Conservation (phyloP, 179 eudicot species). For the Kewa caespitosa region DNA sequence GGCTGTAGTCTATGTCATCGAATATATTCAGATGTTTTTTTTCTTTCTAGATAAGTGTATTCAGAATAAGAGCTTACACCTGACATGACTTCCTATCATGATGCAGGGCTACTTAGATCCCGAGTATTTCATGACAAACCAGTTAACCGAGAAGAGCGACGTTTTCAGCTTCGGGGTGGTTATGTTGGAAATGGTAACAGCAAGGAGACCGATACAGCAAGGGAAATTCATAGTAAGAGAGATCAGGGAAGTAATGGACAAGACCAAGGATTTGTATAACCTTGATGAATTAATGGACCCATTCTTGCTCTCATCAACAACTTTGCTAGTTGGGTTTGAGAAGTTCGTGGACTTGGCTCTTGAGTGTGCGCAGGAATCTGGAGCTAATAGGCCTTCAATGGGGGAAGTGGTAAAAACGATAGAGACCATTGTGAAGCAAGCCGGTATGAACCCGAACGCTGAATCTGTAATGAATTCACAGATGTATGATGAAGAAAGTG, state of each 20-base stretch:
- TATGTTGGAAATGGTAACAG: constrained; percentile 48
- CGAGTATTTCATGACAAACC: constrained; percentile 48
- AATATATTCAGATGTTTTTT: no score
- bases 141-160: constrained; percentile 51
- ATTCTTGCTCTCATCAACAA: constrained; percentile 26
- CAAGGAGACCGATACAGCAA: constrained; percentile 41
- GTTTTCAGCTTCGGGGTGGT: constrained; percentile 51
- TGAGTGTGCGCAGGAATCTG: constrained; percentile 35
- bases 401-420: constrained; percentile 45
- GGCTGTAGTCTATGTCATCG: no score
- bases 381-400: constrained; percentile 38
- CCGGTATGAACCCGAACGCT: constrained; percentile 39
- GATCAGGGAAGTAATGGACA: constrained; percentile 33
- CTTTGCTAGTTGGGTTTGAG: constrained; percentile 41
- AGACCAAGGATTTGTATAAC: constrained; percentile 32
- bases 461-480: constrained; percentile 33
- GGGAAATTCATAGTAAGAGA: constrained; percentile 46
- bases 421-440: constrained; percentile 35
- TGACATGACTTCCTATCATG: neutral
- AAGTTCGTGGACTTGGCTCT: constrained; percentile 45
- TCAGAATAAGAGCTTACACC: no score
- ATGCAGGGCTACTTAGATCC: constrained; percentile 54
- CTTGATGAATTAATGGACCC: constrained; percentile 43
- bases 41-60: no score
- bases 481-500: constrained; percentile 20